These are phyloP conservation scores for Trichoderma breve DNA, from an alignment of 2,329 filamentous ascomycete species.

Conservation along the genomic window DNA sequence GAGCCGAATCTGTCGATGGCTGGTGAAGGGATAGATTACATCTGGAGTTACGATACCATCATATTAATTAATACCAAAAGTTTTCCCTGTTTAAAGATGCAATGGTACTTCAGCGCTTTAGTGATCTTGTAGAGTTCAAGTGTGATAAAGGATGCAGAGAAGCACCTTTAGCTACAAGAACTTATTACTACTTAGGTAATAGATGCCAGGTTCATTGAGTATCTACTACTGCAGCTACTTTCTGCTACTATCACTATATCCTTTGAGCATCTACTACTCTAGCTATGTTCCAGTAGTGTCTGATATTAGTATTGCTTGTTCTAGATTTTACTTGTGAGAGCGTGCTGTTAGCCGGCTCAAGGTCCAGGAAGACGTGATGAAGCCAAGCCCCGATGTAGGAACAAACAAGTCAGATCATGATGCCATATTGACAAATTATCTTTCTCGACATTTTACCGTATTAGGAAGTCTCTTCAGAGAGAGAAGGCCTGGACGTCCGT, in stretches of 20 bases:
- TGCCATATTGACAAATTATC: neutral
- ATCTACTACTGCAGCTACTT: neutral
- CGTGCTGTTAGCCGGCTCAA: neutral
- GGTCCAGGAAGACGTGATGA: neutral
- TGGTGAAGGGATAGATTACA: neutral
- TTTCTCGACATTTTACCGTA: neutral
- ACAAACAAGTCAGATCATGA: neutral
- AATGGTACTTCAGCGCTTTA: neutral
- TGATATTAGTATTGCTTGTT: neutral
- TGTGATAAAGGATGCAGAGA: neutral
- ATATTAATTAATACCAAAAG: neutral
- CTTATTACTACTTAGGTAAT: no score
- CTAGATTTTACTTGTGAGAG: neutral
- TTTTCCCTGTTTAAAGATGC: neutral
- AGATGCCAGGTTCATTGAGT: neutral
- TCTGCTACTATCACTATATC: no score
- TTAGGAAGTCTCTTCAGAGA: neutral
- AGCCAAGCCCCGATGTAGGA: neutral
- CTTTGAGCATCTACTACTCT: neutral
- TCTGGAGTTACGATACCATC: neutral
- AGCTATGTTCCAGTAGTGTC: neutral
- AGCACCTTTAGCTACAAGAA: neutral
- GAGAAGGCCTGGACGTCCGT: neutral
- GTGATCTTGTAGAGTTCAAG: neutral
- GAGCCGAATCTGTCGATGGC: neutral